Base-by-base conservation (phyloP, 331 rosid genomes). In the Phaseolus coccineus region DNA sequence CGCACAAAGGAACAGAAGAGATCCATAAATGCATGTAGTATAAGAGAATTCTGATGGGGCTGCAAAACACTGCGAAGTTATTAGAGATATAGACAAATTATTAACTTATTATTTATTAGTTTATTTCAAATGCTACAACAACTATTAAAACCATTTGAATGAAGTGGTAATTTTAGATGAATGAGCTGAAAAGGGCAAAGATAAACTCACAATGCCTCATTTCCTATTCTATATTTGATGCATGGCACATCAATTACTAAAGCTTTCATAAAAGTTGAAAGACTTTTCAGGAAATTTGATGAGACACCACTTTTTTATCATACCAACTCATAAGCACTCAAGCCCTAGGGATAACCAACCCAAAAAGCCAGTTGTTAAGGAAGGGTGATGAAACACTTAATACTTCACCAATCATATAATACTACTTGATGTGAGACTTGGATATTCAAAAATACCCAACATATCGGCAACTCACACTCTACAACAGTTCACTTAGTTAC, bases 21-120 rank as follows among this genome's bases (percentile, higher is more conserved):
- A 87, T 90, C 97, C 99, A 93, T 93, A 88, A 95, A 95, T 47
- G 97, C 93, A 50, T 87, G 97, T 53, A 95, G 87, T 73, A 95
- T 90, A 69, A 95, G 93, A 22, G 99, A 90, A 86, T 95, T 95
- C 90, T 95, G 99, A 80, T 95, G 98, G 82, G 99, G 98, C 99
- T 95, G 99, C 94, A 95, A 91, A 84, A 85, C 85, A 91, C 91
- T 84, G 67, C 85, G 87, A 85, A 85, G 94, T 95, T 91, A 93
- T 88, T 85, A 85, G 88, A 88, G 80, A 87, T 70, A 71, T 71
- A 67, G 50, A 75, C 53, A 71, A 73, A 77, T 22, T 27, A 65
- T 51, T 56, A 48, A 57, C 31, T 48, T 48, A 67, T 61, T 61
- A 74, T 61, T 57, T 86, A 67, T 19, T 64, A 66, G 65, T 50